A percentile compares a stretch with the other conserved stretches of the same genome.
Evolutionary conservation across 2,329 filamentous ascomycete genomes (phyloP).

Genomic region (Orbilia brochopaga): DNA sequence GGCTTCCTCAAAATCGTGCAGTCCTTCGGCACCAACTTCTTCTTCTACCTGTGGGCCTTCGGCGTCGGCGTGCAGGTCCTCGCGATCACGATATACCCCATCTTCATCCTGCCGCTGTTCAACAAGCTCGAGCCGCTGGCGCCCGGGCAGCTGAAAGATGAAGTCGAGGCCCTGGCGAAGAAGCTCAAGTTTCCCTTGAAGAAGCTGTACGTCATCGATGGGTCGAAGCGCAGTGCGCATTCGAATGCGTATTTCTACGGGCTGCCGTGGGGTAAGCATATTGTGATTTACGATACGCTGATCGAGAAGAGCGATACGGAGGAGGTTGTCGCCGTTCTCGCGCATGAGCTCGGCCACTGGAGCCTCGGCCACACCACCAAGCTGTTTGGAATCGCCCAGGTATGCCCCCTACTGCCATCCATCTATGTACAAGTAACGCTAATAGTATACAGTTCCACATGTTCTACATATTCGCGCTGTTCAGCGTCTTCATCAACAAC

Average conservation of each 20-base stretch:
- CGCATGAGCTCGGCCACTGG: conserved; percentile 97
- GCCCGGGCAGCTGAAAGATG: conserved; percentile 82
- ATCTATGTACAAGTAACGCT: not conserved
- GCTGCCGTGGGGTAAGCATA: conserved; percentile 99
- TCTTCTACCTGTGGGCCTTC: conserved; percentile 97
- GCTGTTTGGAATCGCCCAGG: conserved; percentile 83
- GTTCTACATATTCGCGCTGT: conserved; percentile 95
- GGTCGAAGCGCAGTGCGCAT: conserved; percentile 84
- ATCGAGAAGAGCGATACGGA: conserved; percentile 82
- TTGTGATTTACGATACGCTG: conserved; percentile 97
- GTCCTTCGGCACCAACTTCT: conserved; percentile 91
- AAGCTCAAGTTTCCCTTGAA: conserved; percentile 88
- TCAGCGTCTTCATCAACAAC: conserved; percentile 98
- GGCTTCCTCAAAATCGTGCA: conserved; percentile 93
- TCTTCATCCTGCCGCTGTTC: conserved; percentile 91
- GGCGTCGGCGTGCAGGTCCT: conserved; percentile 87
- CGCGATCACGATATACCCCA: conserved; percentile 94
- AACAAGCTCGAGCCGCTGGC: conserved; percentile 96
- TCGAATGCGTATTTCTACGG: conserved; percentile 97
- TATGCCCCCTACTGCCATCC: conserved; percentile 58
- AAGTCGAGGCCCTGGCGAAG: conserved; percentile 81
- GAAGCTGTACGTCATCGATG: conserved; percentile 93
- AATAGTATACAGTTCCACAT: conserved; percentile 72
- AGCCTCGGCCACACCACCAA: conserved; percentile 92
- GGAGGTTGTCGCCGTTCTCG: conserved; percentile 92